Evolutionary conservation across 352 stramenopile genomes (phyloP).

Genomic region (Globisporangium barbulae): DNA sequence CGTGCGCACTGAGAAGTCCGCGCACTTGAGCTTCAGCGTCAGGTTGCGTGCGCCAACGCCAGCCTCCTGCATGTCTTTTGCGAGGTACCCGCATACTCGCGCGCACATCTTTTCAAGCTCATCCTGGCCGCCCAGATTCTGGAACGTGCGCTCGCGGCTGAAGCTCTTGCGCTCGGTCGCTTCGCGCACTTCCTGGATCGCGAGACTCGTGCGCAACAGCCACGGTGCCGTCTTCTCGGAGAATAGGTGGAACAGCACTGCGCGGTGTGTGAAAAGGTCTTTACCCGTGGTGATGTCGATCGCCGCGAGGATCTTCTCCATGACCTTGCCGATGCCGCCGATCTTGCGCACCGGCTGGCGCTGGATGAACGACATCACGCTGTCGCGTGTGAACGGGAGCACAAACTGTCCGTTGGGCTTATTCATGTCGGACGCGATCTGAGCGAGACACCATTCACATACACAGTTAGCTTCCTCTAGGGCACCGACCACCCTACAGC

Average conservation of each 20-base stretch:
- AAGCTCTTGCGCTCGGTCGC: constrained; percentile 73
- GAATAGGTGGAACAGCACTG: constrained; percentile 63
- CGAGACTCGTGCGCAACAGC: constrained; percentile 70
- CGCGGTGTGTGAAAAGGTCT: constrained; percentile 66
- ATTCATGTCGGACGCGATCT: constrained; percentile 94
- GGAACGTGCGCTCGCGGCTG: constrained; percentile 75
- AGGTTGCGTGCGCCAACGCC: constrained; percentile 47
- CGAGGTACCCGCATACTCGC: constrained; percentile 59
- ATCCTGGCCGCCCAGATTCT: constrained; percentile 31
- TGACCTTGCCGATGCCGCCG: constrained; percentile 94
- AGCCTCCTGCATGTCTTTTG: constrained; percentile 46
- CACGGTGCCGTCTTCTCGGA: constrained; percentile 62
- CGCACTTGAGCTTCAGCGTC: constrained; percentile 73
- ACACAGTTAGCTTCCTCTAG: background rate
- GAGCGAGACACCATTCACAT: background rate
- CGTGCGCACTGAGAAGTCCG: constrained; percentile 55
- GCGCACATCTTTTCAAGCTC: constrained; percentile 58
- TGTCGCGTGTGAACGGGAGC: constrained; percentile 70
- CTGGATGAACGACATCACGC: constrained; percentile 88
- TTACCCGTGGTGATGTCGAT: constrained; percentile 85
- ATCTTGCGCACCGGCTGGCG: constrained; percentile 91
- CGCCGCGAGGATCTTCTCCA: constrained; percentile 89
- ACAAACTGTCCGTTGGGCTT: constrained; percentile 96
- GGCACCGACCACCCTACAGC: background rate
- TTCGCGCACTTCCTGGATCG: constrained; percentile 44